Conservation (phyloP, 2,329 filamentous ascomycete species). For the Rosellinia necatrix region DNA sequence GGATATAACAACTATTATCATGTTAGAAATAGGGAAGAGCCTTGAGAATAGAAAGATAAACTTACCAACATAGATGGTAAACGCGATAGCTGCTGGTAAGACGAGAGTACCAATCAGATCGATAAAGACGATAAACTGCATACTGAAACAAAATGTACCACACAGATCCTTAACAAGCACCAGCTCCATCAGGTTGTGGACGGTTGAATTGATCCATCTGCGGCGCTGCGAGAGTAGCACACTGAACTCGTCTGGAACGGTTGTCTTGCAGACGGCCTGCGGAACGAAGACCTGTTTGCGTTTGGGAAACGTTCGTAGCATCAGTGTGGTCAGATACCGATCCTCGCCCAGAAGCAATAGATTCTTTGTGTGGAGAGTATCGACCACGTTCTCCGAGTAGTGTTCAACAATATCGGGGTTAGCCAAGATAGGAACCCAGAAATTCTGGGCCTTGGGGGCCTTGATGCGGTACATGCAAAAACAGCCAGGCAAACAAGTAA, state of each 20-base stretch:
- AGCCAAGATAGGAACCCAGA: slow-evolving; percentile 98
- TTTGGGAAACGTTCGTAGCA: slow-evolving; percentile 98
- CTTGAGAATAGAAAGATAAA: slow-evolving; percentile 32
- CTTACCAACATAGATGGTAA: slow-evolving; percentile 94
- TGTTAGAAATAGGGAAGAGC: slow-evolving; percentile 28
- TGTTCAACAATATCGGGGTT: slow-evolving; percentile 99
- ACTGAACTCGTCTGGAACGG: slow-evolving; percentile 89
- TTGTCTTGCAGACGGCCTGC: slow-evolving; percentile 98
- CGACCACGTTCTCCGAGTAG: slow-evolving; percentile 98
- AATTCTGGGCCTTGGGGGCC: slow-evolving; percentile 97
- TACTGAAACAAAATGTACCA: slow-evolving; percentile 99
- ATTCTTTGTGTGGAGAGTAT: slow-evolving; percentile 98
- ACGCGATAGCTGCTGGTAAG: slow-evolving; percentile 91
- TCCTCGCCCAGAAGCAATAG: slow-evolving; percentile 91
- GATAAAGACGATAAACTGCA: slow-evolving; percentile 98
- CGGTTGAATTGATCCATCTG: slow-evolving; percentile 98
- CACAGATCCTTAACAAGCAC: slow-evolving; percentile 94
- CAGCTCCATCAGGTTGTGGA: slow-evolving; percentile 98
- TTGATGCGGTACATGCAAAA: slow-evolving; percentile 99
- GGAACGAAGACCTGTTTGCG: slow-evolving; percentile 98
- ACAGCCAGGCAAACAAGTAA: slow-evolving; percentile 96
- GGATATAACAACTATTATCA: slow-evolving; percentile 74
- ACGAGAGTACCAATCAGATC: slow-evolving; percentile 94
- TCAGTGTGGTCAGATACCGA: slow-evolving; percentile 94
- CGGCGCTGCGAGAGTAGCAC: slow-evolving; percentile 92